Conservation (phyloP, 768 basidiomycete genomes). For the Gelatoporia subvermispora region DNA sequence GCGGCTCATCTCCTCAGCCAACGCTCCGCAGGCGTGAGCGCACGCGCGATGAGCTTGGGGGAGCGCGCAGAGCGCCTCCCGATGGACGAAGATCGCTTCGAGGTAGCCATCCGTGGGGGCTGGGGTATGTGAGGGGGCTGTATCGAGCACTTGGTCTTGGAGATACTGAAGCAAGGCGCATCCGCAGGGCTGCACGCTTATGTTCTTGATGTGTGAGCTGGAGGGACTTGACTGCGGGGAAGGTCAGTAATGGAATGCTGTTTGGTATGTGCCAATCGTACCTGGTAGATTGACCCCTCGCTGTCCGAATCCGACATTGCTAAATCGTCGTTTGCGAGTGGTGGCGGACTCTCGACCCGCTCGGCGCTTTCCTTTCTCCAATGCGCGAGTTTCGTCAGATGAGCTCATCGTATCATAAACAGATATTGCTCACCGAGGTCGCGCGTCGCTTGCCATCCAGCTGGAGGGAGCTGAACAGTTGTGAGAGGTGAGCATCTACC, state of each 20-base stretch:
- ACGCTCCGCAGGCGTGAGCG: too few species aligned
- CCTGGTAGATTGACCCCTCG: slow-evolving; percentile 23
- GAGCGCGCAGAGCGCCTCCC: too few species aligned
- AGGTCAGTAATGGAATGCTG: slow-evolving; percentile 6
- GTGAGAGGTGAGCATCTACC: slow-evolving; percentile 19
- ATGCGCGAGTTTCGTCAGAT: slow-evolving; percentile 3
- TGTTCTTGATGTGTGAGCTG: background rate
- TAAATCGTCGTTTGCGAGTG: slow-evolving; percentile 12
- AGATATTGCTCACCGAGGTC: slow-evolving; percentile 17
- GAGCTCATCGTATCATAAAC: background rate
- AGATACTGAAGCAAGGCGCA: slow-evolving; percentile 29
- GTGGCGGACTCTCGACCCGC: slow-evolving; percentile 8
- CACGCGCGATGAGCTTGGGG: too few species aligned
- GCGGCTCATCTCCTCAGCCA: too few species aligned
- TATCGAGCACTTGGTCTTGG: slow-evolving; percentile 16
- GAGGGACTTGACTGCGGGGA: background rate
- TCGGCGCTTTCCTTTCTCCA: slow-evolving; percentile 23
- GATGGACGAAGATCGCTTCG: too few species aligned
- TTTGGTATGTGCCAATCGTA: slow-evolving; percentile 11
- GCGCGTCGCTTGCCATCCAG: slow-evolving; percentile 14
- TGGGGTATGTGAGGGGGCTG: too few species aligned
- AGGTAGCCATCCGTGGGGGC: too few species aligned
- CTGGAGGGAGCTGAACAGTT: slow-evolving; percentile 19
- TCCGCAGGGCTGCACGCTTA: slow-evolving; percentile 17
- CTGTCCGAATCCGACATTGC: slow-evolving; percentile 23